phyloP scores from a whole-genome alignment of 371 early-diverging fungal species.

The Mycotypha africana region DNA sequence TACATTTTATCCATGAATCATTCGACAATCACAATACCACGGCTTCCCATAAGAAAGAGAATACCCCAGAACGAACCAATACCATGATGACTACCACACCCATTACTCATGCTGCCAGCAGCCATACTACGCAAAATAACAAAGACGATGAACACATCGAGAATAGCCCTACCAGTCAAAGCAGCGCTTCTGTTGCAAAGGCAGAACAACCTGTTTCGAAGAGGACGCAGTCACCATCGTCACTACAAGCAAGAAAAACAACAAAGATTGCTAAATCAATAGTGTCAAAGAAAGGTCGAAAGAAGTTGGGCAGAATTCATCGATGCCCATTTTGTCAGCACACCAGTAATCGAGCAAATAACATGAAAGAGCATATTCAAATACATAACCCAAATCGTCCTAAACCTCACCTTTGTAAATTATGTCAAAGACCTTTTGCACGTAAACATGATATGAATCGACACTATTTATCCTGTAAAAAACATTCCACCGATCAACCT shows the following conservation, averaged over 20 bases:
- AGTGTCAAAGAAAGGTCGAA: not conserved
- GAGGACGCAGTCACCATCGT: no score
- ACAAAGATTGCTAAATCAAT: not conserved
- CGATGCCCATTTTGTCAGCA: conserved; percentile 29
- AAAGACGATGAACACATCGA: conserved; percentile 1
- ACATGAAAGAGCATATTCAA: conserved; percentile 39
- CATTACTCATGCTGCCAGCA: conserved; percentile 15
- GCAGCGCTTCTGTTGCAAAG: no score
- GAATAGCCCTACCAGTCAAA: no score
- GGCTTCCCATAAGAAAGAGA: no score
- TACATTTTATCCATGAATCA: not conserved
- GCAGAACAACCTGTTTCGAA: no score
- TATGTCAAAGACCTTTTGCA: conserved; percentile 57
- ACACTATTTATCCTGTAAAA: conserved; percentile 32
- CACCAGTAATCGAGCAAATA: conserved; percentile 35
- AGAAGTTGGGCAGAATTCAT: conserved; percentile 7
- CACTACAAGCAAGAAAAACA: not conserved
- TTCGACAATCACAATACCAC: not conserved
- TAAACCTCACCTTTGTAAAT: conserved; percentile 29
- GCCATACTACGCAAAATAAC: not conserved
- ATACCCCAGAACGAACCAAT: no score
- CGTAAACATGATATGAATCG: conserved; percentile 68
- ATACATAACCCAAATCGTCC: conserved; percentile 38
- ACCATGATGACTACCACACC: not conserved
- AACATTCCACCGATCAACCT: not conserved